Evolutionary conservation across 495 filamentous ascomycete species (phyloP), one percentile per base, ranked within the genome.

Genomic region (Opeltia flavorubescens): DNA sequence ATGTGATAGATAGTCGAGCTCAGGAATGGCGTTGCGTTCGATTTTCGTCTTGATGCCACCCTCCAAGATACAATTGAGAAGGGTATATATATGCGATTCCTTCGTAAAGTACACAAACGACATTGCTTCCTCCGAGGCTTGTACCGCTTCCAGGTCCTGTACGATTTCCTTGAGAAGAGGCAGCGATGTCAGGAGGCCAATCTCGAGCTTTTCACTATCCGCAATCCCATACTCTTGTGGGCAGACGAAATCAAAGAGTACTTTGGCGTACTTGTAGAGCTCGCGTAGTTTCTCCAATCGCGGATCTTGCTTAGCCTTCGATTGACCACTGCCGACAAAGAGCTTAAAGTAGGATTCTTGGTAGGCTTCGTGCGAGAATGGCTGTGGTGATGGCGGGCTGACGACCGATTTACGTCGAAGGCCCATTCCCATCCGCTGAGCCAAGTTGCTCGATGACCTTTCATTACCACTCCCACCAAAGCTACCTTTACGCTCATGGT

Each of bases 81-180:
- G 74, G 15, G 91, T 96, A 66, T 98, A 98, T 54, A 98, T 95
- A 55, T 98, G 91, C 4, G 84, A 91, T 67, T 98, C 91, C 59
- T 98, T 98, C 24, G 91, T 98, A 60, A 98, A 98, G 65, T 98
- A 98, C 67, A 96, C 81, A 68, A 95, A 95, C 3, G 82, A 88
- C 57, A 95, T 95, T 17, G 87, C 88, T 59, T 89, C 83, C 41
- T 85, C 76, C 0, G 84, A 89, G 3, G 91, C 89, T 64, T 96
- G 91, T 53, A 96, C 85, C 60, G 95, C 87, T 66, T 98, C 91
- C n/a, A 98, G 72, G 58, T 96, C 87, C 54, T 83, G 78, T 7
- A 98, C 91, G 58, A 98, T 94, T 64, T 95, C 91, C 63, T 87
- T 88, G 28, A 98, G 75, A 30, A 98, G 67, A 5, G 91, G 93